Conservation (phyloP, 768 basidiomycete species). For the Epithele typhae region DNA sequence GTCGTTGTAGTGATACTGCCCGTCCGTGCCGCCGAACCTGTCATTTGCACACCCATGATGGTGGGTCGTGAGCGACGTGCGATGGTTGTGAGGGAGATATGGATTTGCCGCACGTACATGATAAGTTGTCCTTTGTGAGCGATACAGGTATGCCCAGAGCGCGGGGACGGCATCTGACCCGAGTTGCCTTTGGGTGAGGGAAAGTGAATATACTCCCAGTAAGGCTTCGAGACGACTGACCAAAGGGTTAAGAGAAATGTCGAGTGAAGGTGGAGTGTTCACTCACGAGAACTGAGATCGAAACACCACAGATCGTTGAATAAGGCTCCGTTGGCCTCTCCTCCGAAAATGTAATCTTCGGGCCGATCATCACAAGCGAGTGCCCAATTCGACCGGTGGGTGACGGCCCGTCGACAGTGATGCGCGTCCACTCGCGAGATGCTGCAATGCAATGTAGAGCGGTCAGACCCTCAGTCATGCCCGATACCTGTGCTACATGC, state of each 20-base stretch:
- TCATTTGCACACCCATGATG: constrained; percentile 27
- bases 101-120: constrained; percentile 1
- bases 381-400: constrained; percentile 92
- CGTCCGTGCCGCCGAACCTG: constrained; percentile 98
- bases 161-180: constrained; percentile 50
- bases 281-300: constrained; percentile 85
- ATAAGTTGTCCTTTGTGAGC: constrained; percentile 54
- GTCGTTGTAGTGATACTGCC: constrained; percentile 97
- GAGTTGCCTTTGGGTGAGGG: constrained; percentile 39
- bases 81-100: not conserved
- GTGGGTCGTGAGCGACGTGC: too few species aligned
- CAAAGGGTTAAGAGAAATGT: not conserved
- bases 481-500: too few species aligned
- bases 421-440: constrained; percentile 87
- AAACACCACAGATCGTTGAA: constrained; percentile 93
- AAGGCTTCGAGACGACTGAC: constrained; percentile 67
- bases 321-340: constrained; percentile 87
- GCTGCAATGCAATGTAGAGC: constrained; percentile 37
- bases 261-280: not conserved
- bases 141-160: constrained; percentile 87
- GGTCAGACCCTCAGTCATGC: not conserved
- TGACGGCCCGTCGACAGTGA: constrained; percentile 64
- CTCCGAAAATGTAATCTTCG: constrained; percentile 91
- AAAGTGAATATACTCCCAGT: constrained; percentile 72
- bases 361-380: constrained; percentile 82